Conservation (phyloP, 2,329 filamentous ascomycete genomes). For the Aspergillus jensenii region DNA sequence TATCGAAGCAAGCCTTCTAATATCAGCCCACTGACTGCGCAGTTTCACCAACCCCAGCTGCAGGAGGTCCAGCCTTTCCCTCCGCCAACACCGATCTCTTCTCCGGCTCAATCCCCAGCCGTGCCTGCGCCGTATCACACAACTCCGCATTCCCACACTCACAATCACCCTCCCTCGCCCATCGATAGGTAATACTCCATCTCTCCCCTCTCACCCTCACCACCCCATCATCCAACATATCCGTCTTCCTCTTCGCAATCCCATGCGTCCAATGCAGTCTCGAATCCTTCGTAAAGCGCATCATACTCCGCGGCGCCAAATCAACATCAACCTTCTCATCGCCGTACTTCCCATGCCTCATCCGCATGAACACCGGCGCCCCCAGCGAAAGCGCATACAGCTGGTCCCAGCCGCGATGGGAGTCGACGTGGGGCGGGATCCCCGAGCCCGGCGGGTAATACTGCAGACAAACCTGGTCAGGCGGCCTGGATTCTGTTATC, state of each 20-base stretch:
- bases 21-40: not conserved
- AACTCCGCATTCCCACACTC: constrained; percentile 52
- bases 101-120: constrained; percentile 50
- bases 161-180: constrained; percentile 51
- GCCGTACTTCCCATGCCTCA: constrained; percentile 25
- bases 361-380: constrained; percentile 33
- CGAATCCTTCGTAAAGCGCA: constrained; percentile 52
- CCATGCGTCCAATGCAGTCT: constrained; percentile 58
- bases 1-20: too few species aligned
- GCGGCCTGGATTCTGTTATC: constrained; percentile 43
- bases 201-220: constrained; percentile 46
- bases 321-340: constrained; percentile 45
- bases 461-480: constrained; percentile 61
- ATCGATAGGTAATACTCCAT: constrained; percentile 59
- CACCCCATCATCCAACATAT: constrained; percentile 47
- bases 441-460: constrained; percentile 61
- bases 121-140: constrained; percentile 53
- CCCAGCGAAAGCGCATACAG: constrained; percentile 36
- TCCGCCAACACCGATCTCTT: constrained; percentile 35
- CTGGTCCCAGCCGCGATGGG: constrained; percentile 49
- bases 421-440: constrained; percentile 63
- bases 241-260: constrained; percentile 56
- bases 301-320: constrained; percentile 50
- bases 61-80: not conserved
- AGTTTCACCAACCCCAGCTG: not conserved